Conservation (phyloP, 306 rosid species). For the Potentilla sterilis region DNA sequence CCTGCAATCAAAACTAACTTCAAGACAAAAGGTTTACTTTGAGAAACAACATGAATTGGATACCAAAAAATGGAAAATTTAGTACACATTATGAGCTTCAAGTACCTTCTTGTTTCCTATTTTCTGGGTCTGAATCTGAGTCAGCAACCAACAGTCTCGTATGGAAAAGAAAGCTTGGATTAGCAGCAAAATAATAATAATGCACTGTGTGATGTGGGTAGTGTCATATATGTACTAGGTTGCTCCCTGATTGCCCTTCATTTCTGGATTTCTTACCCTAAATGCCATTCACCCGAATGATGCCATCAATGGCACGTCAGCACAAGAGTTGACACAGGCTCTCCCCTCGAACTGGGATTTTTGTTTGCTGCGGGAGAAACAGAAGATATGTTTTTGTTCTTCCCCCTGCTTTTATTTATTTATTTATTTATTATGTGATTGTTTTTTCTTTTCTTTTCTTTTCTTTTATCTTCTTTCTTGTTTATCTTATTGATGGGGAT, state of each 20-base stretch:
- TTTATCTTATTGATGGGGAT: background rate
- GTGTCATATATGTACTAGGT: background rate
- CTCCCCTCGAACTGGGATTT: background rate
- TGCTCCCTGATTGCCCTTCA: slow-evolving; percentile 1
- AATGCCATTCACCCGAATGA: background rate
- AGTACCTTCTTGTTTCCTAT: background rate
- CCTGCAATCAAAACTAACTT: slow-evolving; percentile 16
- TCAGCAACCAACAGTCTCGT: slow-evolving; percentile 19
- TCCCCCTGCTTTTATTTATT: background rate
- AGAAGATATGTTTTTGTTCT: background rate
- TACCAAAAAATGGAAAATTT: background rate
- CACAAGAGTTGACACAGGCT: background rate
- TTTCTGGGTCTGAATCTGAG: background rate
- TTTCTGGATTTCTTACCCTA: background rate
- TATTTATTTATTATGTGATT: background rate
- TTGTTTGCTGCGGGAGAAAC: background rate
- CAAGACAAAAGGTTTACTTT: slow-evolving; percentile 3
- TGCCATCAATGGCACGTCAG: background rate
- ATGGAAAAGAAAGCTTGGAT: background rate
- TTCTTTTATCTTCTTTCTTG: background rate
- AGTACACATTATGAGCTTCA: background rate
- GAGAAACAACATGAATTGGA: slow-evolving; percentile 4
- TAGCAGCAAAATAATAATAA: background rate
- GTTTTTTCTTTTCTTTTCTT: background rate
- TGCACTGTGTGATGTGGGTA: no score